Percentiles rank a stretch among this genome's conserved stretches.
Evolutionary conservation across 208 protist species (phyloP).

Genomic region (Naegleria lovaniensis): DNA sequence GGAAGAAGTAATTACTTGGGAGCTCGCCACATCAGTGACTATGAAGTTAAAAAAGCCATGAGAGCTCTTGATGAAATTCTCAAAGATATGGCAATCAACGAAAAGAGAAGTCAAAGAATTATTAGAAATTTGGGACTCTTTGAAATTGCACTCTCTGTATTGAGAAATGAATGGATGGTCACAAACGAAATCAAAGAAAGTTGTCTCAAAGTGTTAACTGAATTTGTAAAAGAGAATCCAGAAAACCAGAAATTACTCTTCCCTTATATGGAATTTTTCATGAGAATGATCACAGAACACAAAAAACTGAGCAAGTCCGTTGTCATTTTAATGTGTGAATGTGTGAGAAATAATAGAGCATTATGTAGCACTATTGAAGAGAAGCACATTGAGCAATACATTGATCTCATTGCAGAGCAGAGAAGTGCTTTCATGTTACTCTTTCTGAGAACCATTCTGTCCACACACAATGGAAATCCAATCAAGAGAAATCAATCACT

Average conservation of each 20-base stretch:
- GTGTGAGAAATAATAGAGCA: background rate
- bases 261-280: background rate
- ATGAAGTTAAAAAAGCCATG: background rate
- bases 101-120: background rate
- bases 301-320: background rate
- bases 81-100: background rate
- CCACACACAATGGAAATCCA: background rate
- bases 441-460: background rate
- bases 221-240: background rate
- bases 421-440: background rate
- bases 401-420: background rate
- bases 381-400: background rate
- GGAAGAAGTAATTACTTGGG: background rate
- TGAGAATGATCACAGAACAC: background rate
- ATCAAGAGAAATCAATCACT: background rate
- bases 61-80: background rate
- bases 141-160: background rate
- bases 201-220: background rate
- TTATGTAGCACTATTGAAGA: background rate
- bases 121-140: background rate
- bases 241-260: constrained; percentile 1
- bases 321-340: background rate
- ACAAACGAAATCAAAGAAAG: background rate
- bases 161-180: background rate
- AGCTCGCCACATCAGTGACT: background rate